Evolutionary conservation across 371 early-diverging fungal species (phyloP), one percentile per base, ranked within the genome.

Genomic region (Hamiltosporidium magnivora): DNA sequence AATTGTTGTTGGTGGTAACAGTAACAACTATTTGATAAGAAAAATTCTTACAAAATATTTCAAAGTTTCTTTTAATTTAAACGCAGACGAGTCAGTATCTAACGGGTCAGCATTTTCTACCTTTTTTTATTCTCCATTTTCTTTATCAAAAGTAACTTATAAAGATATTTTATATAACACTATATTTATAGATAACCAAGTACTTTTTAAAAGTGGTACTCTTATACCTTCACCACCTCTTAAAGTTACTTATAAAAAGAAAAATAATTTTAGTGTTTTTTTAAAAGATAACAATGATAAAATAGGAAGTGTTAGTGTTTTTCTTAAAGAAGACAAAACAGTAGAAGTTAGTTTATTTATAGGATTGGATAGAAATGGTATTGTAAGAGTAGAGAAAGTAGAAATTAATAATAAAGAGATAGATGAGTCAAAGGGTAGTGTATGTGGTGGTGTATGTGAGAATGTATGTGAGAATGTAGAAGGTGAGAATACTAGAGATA

Each of bases 1-100:
- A 25, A 25, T 25, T 25, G 25, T 25, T 36, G 67, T 73, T 12
- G 78, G 78, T 11, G 77, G 67, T 11, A 78, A 78, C 54, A 52
- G 40, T 9, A 64, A 66, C 43, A 61, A 62, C 14, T 44, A 43
- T 52, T 63, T 70, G 1, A 63, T 78, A 14, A 68, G 72, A 55
- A 55, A 74, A 11, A 71, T 77, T 53, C 12, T 74, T 36, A 54
- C 40, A 38, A 3, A 2, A n/a, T 6, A 1, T n/a, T 25, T 25
- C 25, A 25, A 25, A 25, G 25, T 25, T 25, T 25, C 25, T 25
- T 11, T 49, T 1, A 54, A 60, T 58, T 46, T 76, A 11, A 58
- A 73, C 69, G 38, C 64, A 9, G 58, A 67, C 4, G 71, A 73
- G 42, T 49, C 69, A 2, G 52, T 68, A 9, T 67, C 77, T 42